phyloP scores from a whole-genome alignment of 1,284 basidiomycete genomes.

The Cutaneotrichosporon cutaneum region DNA sequence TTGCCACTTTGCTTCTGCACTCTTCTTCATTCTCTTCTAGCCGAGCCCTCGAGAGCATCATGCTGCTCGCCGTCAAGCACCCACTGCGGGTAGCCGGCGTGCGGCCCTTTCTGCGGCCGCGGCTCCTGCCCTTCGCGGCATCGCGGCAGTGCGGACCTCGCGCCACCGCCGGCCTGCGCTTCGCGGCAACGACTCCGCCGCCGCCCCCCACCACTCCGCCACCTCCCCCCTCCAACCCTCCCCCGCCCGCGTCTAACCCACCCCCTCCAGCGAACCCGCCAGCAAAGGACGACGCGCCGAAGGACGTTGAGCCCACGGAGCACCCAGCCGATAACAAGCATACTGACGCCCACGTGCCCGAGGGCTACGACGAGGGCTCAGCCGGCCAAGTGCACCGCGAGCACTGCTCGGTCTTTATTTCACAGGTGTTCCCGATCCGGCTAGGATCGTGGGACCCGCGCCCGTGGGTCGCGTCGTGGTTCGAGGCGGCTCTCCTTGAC shows the following conservation, averaged over 20 bases:
- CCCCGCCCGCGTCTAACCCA: not conserved
- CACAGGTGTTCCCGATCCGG: constrained; percentile 51
- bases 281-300: not conserved
- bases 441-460: constrained; percentile 47
- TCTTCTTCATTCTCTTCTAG: not conserved
- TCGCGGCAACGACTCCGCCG: not conserved
- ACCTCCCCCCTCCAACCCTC: not conserved
- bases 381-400: constrained; percentile 26
- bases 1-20: not conserved
- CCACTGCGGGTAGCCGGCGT: not conserved
- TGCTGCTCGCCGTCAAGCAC: constrained; percentile 11
- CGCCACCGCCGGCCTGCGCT: not conserved
- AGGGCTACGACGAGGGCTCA: constrained; percentile 1
- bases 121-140: not conserved
- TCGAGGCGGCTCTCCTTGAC: constrained; percentile 50
- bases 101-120: not conserved
- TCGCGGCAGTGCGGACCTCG: not conserved
- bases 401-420: constrained; percentile 51
- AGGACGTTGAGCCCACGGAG: not conserved
- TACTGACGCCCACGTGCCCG: constrained; percentile 8
- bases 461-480: constrained; percentile 33
- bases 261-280: not conserved
- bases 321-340: not conserved
- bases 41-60: not conserved
- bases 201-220: not conserved